Percentiles rank a stretch among this genome's conserved stretches.
These are phyloP conservation scores for Lindgomyces ingoldianus DNA, from an alignment of 495 filamentous ascomycete species.

Conservation along the genomic window DNA sequence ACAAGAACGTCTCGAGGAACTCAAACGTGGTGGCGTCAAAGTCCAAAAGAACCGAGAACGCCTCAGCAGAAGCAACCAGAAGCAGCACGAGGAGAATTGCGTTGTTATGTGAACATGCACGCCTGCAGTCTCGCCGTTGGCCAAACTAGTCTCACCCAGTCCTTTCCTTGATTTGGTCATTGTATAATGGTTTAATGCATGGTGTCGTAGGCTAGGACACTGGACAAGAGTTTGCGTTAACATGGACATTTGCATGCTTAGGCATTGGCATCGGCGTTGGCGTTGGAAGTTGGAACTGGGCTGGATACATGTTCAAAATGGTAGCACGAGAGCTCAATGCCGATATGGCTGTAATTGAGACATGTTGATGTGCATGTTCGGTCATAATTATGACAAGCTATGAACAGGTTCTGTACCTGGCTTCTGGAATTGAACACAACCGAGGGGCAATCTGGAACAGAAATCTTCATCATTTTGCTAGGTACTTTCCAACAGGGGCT, in stretches of 20 bases:
- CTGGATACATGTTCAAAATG: no score
- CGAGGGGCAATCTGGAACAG: no score
- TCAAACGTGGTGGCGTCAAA: conserved; percentile 73
- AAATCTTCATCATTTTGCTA: no score
- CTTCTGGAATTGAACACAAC: no score
- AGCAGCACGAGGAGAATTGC: conserved; percentile 81
- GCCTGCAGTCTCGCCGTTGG: no score
- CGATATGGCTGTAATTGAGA: no score
- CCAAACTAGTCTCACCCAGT: neutral
- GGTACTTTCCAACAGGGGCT: no score
- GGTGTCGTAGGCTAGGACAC: neutral
- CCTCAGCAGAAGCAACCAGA: conserved; percentile 79
- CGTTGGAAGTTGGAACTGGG: no score
- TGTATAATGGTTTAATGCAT: neutral
- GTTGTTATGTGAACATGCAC: conserved; percentile 63
- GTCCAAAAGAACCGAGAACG: conserved; percentile 71
- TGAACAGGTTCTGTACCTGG: no score
- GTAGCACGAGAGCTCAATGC: no score
- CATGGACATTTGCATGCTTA: neutral
- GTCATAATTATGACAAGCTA: no score
- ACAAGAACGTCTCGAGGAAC: conserved; percentile 84
- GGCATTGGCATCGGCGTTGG: neutral
- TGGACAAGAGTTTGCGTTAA: neutral
- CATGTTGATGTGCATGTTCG: no score
- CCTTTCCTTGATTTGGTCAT: neutral